Evolutionary conservation across 345 rosid species (phyloP).

Genomic region (Eucalyptus decipiens): DNA sequence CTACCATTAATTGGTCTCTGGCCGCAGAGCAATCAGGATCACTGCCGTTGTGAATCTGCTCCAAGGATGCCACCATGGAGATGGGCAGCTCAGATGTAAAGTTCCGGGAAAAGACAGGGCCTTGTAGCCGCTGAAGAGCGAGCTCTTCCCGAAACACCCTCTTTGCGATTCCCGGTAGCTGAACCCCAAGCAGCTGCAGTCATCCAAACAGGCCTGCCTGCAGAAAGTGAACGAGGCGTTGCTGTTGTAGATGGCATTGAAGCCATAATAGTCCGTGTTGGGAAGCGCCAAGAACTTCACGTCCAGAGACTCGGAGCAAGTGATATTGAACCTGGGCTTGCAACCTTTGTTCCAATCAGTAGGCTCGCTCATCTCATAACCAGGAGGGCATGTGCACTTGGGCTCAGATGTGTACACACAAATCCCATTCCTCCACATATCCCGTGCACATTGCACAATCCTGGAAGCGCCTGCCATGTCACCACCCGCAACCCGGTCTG

Average conservation of each 20-base stretch:
- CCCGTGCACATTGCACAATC: slow-evolving; percentile 19
- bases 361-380: slow-evolving; percentile 10
- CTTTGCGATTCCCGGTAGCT: slow-evolving; percentile 14
- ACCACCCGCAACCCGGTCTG: slow-evolving; percentile 9
- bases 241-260: neutral
- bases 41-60: neutral
- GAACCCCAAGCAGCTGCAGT: slow-evolving; percentile 21
- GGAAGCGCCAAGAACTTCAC: slow-evolving; percentile 6
- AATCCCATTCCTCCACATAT: slow-evolving; percentile 26
- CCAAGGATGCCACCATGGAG: neutral
- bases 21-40: neutral
- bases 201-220: slow-evolving; percentile 11
- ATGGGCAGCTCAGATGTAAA: slow-evolving; percentile 12
- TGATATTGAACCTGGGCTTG: slow-evolving; percentile 10
- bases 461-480: slow-evolving; percentile 20
- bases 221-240: slow-evolving; percentile 4
- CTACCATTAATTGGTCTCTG: neutral
- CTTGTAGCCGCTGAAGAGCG: slow-evolving; percentile 17
- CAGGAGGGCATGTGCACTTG: slow-evolving; percentile 31
- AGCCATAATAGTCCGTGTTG: slow-evolving; percentile 16
- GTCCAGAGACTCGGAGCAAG: neutral
- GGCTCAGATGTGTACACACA: slow-evolving; percentile 17
- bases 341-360: slow-evolving; percentile 28
- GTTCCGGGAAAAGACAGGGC: slow-evolving; percentile 12
- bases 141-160: slow-evolving; percentile 2